Evolutionary conservation across 306 rosid genomes (phyloP).

Genomic region (Pterocarpus macrocarpus): DNA sequence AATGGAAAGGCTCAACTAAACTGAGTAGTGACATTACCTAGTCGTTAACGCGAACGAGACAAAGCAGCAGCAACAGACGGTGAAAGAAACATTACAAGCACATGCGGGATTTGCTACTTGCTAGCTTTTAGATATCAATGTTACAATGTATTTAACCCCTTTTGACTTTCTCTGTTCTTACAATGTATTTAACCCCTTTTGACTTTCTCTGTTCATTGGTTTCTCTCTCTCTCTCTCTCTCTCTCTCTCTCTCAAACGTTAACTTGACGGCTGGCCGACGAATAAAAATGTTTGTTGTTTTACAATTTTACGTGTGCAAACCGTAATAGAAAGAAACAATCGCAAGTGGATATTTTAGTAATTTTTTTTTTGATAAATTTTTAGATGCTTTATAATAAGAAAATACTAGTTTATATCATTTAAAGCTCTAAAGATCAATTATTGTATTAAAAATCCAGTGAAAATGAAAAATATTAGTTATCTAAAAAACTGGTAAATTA

Average conservation of each 20-base stretch:
- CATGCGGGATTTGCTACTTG: not conserved
- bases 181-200: not conserved
- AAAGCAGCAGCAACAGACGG: not conserved
- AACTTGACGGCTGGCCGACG: conserved; percentile 38
- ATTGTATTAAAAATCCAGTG: too few relatives aligned
- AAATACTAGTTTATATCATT: too few relatives aligned
- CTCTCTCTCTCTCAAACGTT: not conserved
- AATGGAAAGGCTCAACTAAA: not conserved
- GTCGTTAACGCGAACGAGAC: not conserved
- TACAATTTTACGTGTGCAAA: not conserved
- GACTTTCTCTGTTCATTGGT: not conserved
- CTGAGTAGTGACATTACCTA: not conserved
- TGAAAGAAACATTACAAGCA: not conserved
- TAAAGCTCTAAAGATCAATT: too few relatives aligned
- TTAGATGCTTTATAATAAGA: too few relatives aligned
- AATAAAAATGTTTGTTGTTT: not conserved
- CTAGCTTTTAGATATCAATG: too few relatives aligned
- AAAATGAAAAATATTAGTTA: too few relatives aligned
- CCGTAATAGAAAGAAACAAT: too few relatives aligned
- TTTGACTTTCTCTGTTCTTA: not conserved
- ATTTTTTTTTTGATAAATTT: too few relatives aligned
- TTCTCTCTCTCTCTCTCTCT: not conserved
- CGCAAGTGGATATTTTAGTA: too few relatives aligned
- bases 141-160: too few relatives aligned
- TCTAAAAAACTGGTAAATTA: too few relatives aligned